Evolutionary conservation across 2,329 filamentous ascomycete species (phyloP), one percentile per base, ranked within the genome.

Genomic region (Phialemoniopsis sp.): DNA sequence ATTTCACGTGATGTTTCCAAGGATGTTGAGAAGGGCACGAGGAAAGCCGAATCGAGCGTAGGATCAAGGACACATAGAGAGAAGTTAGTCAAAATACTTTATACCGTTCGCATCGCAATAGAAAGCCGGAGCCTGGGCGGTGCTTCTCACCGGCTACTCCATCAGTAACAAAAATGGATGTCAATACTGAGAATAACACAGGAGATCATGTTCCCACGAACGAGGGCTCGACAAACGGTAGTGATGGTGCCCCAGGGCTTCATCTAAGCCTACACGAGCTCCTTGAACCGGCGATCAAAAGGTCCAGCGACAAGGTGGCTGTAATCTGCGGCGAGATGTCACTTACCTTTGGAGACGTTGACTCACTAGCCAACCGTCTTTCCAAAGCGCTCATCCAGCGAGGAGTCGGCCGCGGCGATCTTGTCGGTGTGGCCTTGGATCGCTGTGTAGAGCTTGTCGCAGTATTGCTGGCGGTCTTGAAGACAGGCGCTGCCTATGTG

Each of bases 401-500:
- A 37, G 47, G 48, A 15, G 14, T 53, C 28, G 33, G 39, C 15
- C 26, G 42, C 35, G 54, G 54, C 21, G 49, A 55, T 37, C 21
- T 58, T 17, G 39, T 58, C 29, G 53, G 50, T 21, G 44, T 58
- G n/a, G 50, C 48, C 9, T 21, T 56, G 37, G 43, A 47, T 17
- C 53, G 56, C 15, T 55, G 50, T 5, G 42, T 50, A 30, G 38
- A 54, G 19, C 46, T 55, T 8, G 42, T 54, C 17, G 44, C 38
- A 29, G 43, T 46, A 13, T 48, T 58, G 13, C 32, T 58, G 31
- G 55, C 52, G 2, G 45, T 56, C 4, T 30, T 48, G 34, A 57
- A 58, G 42, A 43, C 49, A 10, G 57, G 58, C 13, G 57, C 55
- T 15, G 49, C 54, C 12, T 60, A 57, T 40, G 50, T 58, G 8